Base-by-base conservation (phyloP, 1,284 basidiomycete species). In the Ceratobasidium sp. region DNA sequence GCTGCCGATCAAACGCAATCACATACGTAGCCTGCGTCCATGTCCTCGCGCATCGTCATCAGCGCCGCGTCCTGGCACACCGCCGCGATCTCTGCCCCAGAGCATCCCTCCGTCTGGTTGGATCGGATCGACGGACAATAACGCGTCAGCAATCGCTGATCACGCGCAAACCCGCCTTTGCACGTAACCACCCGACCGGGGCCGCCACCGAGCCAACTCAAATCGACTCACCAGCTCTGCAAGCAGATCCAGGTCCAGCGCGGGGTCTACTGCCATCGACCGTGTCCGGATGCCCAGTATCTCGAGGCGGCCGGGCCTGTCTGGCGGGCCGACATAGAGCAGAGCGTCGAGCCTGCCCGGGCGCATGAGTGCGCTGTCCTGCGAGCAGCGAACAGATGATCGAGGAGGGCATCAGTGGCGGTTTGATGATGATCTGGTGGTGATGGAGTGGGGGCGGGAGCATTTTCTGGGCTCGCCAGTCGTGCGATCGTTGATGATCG, bases 1-100 rank as follows among this genome's bases (percentile, higher is more conserved):
- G 33, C 62, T 40, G 51, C 64, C 64, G 64, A 67, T 67, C 64
- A 67, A 67, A 67, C 33, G 30, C 38, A 53, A 67, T 60, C 48
- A 38, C 91, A 78, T 76, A 96, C 95, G 77, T 83, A 86, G 44
- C 87, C 84, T 4, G 93, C 89, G 73, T 93, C 80, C 28, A 98
- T 88, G 79, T 97, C 86, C 74, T 87, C 85, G 77, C 93, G 89
- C 93, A 97, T 96, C 0, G 95, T 92, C 48, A 91, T 79, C 75
- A 99, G 81, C 0, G 96, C 97, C 1, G 97, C 97, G 80, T 99
- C 96, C 82, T 99, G 97, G 79, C 96, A 98, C 61, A 99, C 86
- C 0, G 92, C 88, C 6, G 89, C 86, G 33, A 99, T 89, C 79
- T 99, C 97, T 6, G 97, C 97, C 11, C 97, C 97, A 12, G 96